A percentile compares a stretch with the other conserved stretches of the same genome.
Conservation (phyloP, 2,329 filamentous ascomycete species). For the Claviceps paspali region DNA sequence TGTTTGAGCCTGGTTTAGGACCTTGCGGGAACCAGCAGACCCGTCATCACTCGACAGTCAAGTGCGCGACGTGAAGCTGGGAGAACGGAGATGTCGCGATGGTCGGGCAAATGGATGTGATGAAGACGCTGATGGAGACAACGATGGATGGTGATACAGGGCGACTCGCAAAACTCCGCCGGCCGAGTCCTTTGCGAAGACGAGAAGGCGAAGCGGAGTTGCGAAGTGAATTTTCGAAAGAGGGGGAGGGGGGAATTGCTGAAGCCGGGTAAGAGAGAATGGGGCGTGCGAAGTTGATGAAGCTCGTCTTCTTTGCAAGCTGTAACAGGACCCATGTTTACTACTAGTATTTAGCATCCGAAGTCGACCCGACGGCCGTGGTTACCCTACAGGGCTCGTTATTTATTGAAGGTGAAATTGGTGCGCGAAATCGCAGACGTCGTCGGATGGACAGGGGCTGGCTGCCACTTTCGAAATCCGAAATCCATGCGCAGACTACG, state of each 20-base stretch:
- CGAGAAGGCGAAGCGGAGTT: background rate
- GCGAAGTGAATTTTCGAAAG: no score
- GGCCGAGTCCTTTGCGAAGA: background rate
- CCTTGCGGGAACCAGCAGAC: constrained; percentile 4
- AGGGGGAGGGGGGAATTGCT: no score
- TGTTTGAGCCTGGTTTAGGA: constrained; percentile 10
- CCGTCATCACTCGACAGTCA: constrained; percentile 6
- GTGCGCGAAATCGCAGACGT: no score
- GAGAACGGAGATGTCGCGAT: background rate
- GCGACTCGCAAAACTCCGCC: background rate
- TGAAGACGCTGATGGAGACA: background rate
- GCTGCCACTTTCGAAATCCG: no score
- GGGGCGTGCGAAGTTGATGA: no score
- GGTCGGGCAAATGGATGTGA: background rate
- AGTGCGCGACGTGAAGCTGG: background rate
- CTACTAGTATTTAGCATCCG: no score
- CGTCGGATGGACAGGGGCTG: no score
- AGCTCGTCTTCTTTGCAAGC: no score
- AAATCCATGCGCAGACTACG: no score
- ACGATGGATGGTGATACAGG: background rate
- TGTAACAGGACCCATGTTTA: background rate
- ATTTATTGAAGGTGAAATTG: no score
- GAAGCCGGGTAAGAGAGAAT: no score
- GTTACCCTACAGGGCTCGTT: background rate
- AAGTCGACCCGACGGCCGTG: background rate